phyloP scores from a whole-genome alignment of 1,139 yeast genomes.

The Saccharomyces hybrid region DNA sequence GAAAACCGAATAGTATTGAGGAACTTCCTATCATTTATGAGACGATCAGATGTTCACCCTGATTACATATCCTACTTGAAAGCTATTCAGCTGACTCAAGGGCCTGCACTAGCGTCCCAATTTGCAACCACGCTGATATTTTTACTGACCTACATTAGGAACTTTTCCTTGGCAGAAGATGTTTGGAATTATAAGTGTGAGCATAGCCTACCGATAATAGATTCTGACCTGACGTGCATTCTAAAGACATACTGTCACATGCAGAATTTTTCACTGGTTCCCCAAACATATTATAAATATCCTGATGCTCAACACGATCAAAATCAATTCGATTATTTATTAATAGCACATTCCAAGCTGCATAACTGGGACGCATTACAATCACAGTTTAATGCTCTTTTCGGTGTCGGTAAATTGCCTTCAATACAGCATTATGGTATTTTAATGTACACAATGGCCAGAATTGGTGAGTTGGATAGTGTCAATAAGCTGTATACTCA shows the following conservation, averaged over 20 bases:
- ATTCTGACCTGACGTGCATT: constrained; percentile 23
- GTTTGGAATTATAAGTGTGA: constrained; percentile 24
- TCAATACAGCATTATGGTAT: constrained; percentile 52
- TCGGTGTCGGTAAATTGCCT: constrained; percentile 51
- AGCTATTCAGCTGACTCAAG: constrained; percentile 11
- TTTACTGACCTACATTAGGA: constrained; percentile 11
- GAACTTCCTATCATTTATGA: constrained; percentile 7
- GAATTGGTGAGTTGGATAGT: constrained; percentile 46
- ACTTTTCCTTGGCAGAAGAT: constrained; percentile 11
- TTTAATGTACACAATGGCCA: constrained; percentile 56
- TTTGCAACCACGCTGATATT: constrained; percentile 7
- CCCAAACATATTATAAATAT: constrained; percentile 11
- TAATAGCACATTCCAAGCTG: constrained; percentile 43
- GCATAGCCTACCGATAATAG: constrained; percentile 11
- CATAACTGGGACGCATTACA: constrained; percentile 56
- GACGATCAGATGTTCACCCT: background rate
- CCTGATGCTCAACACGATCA: constrained; percentile 28
- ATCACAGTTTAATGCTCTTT: constrained; percentile 52
- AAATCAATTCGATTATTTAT: constrained; percentile 37
- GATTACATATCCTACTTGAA: constrained; percentile 9
- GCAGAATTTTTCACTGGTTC: constrained; percentile 12
- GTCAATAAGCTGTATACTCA: constrained; percentile 48
- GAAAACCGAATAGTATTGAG: constrained; percentile 12
- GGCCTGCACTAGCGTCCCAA: constrained; percentile 2
- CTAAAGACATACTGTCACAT: constrained; percentile 20